Evolutionary conservation across 73 alveolate species (phyloP), one percentile per base, ranked within the genome.

Genomic region (Stentor coeruleus): DNA sequence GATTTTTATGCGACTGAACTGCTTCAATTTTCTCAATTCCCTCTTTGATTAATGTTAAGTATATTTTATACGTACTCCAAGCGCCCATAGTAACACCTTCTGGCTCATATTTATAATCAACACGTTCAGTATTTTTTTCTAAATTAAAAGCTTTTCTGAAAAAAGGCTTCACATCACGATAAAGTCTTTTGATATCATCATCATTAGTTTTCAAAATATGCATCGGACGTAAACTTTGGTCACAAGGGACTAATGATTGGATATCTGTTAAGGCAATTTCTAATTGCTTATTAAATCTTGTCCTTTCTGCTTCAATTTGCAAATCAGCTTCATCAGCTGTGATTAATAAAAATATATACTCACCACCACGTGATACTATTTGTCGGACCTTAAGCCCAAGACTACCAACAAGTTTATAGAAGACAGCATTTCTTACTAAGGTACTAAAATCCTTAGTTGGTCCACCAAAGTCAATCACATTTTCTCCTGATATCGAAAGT

Each of bases 181-280:
- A 20, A 57, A 28, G 1, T 57, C 1, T 1, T 2, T 66, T 66
- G 35, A 33, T 2, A 66, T 66, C 49, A 15, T 0, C 1, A 0
- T 36, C 59, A n/a, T 30, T 15, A 30, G 38, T 15, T 26, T 66
- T 66, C 38, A 66, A 36, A 66, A 66, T n/a, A 15, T 82, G 40
- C 4, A 73, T 77, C 20, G 90, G 90, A 31, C 90, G 28, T 37
- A 73, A 82, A 3, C 36, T 26, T 72, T 81, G 42, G 38, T 84
- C 90, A 81, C 90, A 84, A 81, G 90, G 90, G 35, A 77, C 90
- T 26, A 84, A 35, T 1, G 90, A 84, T 14, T 58, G n/a, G 15
- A 84, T 36, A n/a, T 84, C 90, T 3, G 90, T 83, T 66, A 20
- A 58, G 11, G 87, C 90, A 57, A 84, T 75, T 81, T 84, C 90